A percentile compares a stretch with the other conserved stretches of the same genome.
phyloP scores from a whole-genome alignment of 2,329 filamentous ascomycete species.

The Didymella segeticola region DNA sequence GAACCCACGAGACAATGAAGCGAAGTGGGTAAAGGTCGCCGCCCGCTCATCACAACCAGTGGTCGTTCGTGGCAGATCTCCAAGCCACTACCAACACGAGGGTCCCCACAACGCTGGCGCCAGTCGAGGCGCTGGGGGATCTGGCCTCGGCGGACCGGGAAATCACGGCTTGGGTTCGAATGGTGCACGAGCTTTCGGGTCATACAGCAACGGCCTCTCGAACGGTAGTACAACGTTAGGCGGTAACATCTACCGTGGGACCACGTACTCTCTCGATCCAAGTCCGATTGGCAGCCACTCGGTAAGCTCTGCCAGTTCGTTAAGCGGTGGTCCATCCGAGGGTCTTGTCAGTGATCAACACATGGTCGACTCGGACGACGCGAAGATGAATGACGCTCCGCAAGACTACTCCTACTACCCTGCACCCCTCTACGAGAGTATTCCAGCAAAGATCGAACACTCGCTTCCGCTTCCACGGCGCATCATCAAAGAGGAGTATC shows the following conservation, averaged over 20 bases:
- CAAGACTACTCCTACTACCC: constrained; percentile 58
- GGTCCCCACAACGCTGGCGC: constrained; percentile 50
- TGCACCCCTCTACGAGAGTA: constrained; percentile 52
- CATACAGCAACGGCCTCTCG: constrained; percentile 43
- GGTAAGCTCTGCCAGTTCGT: constrained; percentile 53
- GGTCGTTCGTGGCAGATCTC: constrained; percentile 51
- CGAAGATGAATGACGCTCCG: constrained; percentile 50
- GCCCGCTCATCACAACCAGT: constrained; percentile 46
- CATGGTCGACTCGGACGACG: constrained; percentile 44
- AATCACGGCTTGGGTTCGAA: constrained; percentile 71
- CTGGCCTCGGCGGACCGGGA: constrained; percentile 39
- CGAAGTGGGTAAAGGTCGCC: constrained; percentile 48
- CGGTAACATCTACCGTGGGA: constrained; percentile 43
- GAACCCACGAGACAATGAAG: constrained; percentile 33
- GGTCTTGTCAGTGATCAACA: constrained; percentile 52
- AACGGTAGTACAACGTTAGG: constrained; percentile 42
- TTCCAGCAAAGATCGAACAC: constrained; percentile 43
- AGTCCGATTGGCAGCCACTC: constrained; percentile 52
- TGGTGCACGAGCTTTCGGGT: constrained; percentile 56
- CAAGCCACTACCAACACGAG: constrained; percentile 56
- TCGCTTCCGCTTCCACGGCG: constrained; percentile 44
- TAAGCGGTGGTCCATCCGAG: constrained; percentile 51
- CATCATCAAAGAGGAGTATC: constrained; percentile 53
- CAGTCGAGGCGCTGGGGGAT: constrained; percentile 43
- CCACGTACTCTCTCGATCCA: constrained; percentile 48